Evolutionary conservation across 257 asterid genomes (phyloP).

Genomic region (Capsicum rhomboideum): DNA sequence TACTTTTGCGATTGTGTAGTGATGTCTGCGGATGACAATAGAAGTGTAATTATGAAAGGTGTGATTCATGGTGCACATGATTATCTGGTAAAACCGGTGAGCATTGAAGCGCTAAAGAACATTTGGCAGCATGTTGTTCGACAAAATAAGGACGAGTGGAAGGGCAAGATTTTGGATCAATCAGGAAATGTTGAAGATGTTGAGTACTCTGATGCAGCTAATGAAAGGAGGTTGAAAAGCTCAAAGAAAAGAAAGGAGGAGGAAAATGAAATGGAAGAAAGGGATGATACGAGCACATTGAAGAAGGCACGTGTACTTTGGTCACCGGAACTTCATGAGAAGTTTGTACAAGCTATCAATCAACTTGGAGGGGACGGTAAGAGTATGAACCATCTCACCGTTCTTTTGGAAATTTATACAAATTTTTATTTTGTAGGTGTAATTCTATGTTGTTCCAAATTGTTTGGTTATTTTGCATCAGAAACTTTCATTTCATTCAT

Average conservation of each 20-base stretch:
- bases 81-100: slow-evolving; percentile 79
- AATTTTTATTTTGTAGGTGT: not conserved
- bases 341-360: slow-evolving; percentile 78
- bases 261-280: slow-evolving; percentile 66
- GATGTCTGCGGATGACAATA: slow-evolving; percentile 97
- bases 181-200: slow-evolving; percentile 57
- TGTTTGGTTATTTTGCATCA: no score
- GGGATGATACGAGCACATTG: slow-evolving; percentile 54
- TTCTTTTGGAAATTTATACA: not conserved
- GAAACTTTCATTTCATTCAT: no score
- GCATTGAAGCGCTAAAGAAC: slow-evolving; percentile 86
- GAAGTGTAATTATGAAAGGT: slow-evolving; percentile 80
- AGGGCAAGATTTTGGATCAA: slow-evolving; percentile 54
- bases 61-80: slow-evolving; percentile 91
- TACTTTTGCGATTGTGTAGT: slow-evolving; percentile 31
- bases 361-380: slow-evolving; percentile 56
- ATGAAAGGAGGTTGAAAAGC: slow-evolving; percentile 58
- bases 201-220: slow-evolving; percentile 63
- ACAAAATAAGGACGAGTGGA: slow-evolving; percentile 63
- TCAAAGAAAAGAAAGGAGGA: slow-evolving; percentile 68
- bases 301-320: slow-evolving; percentile 88
- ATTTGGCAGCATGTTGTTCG: slow-evolving; percentile 98
- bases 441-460: not conserved
- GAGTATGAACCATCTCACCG: slow-evolving; percentile 40
- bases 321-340: slow-evolving; percentile 91